Percentiles rank a stretch among this genome's conserved stretches.
phyloP scores from a whole-genome alignment of 1,139 yeast genomes.

The Pichia sp. region DNA sequence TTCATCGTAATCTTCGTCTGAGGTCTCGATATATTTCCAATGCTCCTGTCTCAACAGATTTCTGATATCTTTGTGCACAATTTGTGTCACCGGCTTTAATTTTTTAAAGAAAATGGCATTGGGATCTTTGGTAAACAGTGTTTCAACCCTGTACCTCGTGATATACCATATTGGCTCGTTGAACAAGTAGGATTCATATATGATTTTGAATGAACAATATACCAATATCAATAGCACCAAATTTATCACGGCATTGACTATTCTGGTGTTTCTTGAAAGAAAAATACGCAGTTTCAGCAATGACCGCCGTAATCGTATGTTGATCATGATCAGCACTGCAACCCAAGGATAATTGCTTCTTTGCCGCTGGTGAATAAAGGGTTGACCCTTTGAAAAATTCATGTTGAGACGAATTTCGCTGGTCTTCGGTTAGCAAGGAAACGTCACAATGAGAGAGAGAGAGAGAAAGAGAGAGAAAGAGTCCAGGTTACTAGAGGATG shows the following conservation, averaged over 20 bases:
- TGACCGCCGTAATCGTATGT: too few relatives aligned
- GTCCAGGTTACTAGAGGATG: too few relatives aligned
- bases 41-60: constrained; percentile 10
- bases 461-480: too few relatives aligned
- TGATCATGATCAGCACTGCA: too few relatives aligned
- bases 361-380: too few relatives aligned
- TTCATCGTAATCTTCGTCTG: constrained; percentile 3
- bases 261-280: neutral
- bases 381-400: too few relatives aligned
- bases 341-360: too few relatives aligned
- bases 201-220: neutral
- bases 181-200: neutral
- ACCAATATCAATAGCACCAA: neutral
- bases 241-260: neutral
- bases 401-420: too few relatives aligned
- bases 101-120: neutral
- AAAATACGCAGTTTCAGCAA: neutral
- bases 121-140: neutral
- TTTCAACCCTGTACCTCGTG: constrained; percentile 5
- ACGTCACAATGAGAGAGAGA: too few relatives aligned
- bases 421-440: too few relatives aligned
- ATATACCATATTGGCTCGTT: constrained; percentile 11
- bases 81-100: neutral
- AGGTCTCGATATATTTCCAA: constrained; percentile 8
- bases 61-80: constrained; percentile 6